Evolutionary conservation across 2,329 filamentous ascomycete genomes (phyloP).

Genomic region (Ceratocystis lukuohia): DNA sequence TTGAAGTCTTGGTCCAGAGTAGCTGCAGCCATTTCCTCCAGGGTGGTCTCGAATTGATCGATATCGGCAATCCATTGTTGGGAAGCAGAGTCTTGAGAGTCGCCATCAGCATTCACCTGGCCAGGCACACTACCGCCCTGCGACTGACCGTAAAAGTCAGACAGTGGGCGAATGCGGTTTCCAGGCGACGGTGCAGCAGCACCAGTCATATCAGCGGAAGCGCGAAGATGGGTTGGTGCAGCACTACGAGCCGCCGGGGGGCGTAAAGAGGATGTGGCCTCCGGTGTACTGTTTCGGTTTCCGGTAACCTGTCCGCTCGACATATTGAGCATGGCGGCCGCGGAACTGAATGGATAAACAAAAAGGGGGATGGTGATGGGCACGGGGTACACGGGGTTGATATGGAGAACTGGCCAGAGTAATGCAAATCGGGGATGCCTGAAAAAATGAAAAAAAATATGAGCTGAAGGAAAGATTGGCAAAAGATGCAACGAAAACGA

Average conservation of each 20-base stretch:
- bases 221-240: constrained; percentile 71
- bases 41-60: constrained; percentile 94
- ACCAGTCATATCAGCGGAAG: constrained; percentile 89
- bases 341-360: background rate
- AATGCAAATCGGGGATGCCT: background rate
- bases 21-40: constrained; percentile 97
- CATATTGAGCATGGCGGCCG: constrained; percentile 41
- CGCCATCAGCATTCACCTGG: constrained; percentile 55
- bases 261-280: constrained; percentile 73
- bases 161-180: constrained; percentile 79
- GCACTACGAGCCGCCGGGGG: constrained; percentile 68
- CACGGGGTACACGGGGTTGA: background rate
- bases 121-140: constrained; percentile 43
- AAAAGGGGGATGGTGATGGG: background rate
- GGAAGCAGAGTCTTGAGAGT: constrained; percentile 81
- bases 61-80: constrained; percentile 99
- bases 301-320: constrained; percentile 56
- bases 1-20: constrained; percentile 99
- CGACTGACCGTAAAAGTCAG: constrained; percentile 78
- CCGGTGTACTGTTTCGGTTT: constrained; percentile 95
- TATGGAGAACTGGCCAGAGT: constrained; percentile 1
- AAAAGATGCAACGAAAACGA: constrained; percentile 20
- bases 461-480: constrained; percentile 7
- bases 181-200: constrained; percentile 59
- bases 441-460: background rate